Base-by-base conservation (phyloP, 176 grass and related monocot genomes). In the Pontederia paniculata region DNA sequence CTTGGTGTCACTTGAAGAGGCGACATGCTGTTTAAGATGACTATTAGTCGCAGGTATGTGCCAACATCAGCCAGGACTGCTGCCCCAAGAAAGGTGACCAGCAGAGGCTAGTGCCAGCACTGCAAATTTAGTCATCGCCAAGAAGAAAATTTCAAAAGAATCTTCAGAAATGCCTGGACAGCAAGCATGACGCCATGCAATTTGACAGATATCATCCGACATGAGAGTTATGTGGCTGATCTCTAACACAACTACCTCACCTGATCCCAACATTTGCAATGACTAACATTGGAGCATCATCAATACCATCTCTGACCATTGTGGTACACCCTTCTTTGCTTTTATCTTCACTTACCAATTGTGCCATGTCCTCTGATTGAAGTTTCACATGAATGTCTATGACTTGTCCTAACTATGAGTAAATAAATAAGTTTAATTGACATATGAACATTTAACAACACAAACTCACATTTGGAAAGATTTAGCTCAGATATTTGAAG, bases 61-160 rank as follows among this genome's bases (percentile, higher is more conserved):
- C 94, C 94, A 12, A 93, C 94, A 77, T 99, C 94, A 62, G 94
- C 94, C 17, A 99, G 83, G 43, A 99, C 87, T 1, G 94, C 94
- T 56, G 87, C 94, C 94, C 94, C 93, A 37, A 99, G 58, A 55
- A 93, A 87, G 94, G 50, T 83, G 87, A 9, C 83, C 94, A 0
- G 62, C 75, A 21, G 93, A 44, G 0, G 94, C 87, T 50, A 99
- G 63, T 8, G 46, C 69, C 28, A 99, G 71, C 17, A 99, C 74
- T 37, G 75, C 87, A 49, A 84, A 55, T 60, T 99, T 93, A 9
- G 83, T 93, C 12, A 67, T 48, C 62, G 83, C 48, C 0, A 87
- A 93, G 58, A 93, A 93, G 21, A 83, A 25, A 63, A 99, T 93
- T 73, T 99, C 63, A 68, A 46, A 2, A 76, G 44, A 48, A 99